These are phyloP conservation scores for Solanum neorickii DNA, from an alignment of 257 asterid species.

Conservation along the genomic window DNA sequence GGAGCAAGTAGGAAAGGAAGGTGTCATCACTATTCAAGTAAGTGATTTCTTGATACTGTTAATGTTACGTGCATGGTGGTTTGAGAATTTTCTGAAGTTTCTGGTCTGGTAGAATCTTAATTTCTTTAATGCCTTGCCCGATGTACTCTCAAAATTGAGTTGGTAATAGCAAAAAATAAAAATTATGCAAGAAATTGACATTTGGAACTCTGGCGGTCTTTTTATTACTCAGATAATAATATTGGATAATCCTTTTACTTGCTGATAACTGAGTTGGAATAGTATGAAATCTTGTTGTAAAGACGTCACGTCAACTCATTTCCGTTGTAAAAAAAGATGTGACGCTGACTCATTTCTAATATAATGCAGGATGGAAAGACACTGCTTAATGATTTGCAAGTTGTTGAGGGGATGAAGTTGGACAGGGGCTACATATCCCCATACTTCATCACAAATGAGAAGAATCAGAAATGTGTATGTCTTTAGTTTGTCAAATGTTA, in stretches of 20 bases:
- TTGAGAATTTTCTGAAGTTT: neutral
- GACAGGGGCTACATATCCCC: slow-evolving; percentile 57
- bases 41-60: slow-evolving; percentile 6
- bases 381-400: slow-evolving; percentile 38
- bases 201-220: neutral
- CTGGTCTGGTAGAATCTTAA: neutral
- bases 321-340: neutral
- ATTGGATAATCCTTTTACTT: neutral
- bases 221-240: neutral
- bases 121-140: neutral
- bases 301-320: neutral
- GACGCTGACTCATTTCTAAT: neutral
- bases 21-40: slow-evolving; percentile 56
- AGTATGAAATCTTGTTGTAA: neutral
- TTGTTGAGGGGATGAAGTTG: slow-evolving; percentile 59
- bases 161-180: neutral
- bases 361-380: slow-evolving; percentile 44
- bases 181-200: neutral
- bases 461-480: slow-evolving; percentile 47
- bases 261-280: neutral
- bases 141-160: neutral
- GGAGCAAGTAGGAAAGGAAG: slow-evolving; percentile 64
- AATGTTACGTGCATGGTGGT: neutral
- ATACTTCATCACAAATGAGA: slow-evolving; percentile 39
- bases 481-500: neutral